Evolutionary conservation across 2,329 filamentous ascomycete genomes (phyloP), one percentile per base, ranked within the genome.

Genomic region (Aspergillus versicolor): DNA sequence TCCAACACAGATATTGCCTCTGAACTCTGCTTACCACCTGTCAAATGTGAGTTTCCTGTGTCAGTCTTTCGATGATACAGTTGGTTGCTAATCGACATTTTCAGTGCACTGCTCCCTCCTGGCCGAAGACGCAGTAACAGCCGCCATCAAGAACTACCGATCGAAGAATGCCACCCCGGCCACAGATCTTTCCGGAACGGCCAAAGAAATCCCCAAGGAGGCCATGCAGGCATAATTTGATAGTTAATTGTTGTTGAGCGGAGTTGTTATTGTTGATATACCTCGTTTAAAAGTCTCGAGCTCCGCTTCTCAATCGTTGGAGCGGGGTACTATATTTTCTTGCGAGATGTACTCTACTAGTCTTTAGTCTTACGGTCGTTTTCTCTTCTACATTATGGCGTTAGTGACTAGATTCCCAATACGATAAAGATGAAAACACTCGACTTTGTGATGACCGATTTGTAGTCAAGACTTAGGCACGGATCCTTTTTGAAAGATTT

Each of bases 1-100:
- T 89, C 91, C 80, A 99, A 99, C 79, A 96, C 93, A 3, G 92
- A 99, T 78, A 99, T 99, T 72, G 94, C 94, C 38, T 95, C 96
- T 82, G 95, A 99, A 79, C 82, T 97, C 56, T 94, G 91, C 89
- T 90, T 58, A 88, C 91, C 91, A 37, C 91, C 91, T 60, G 91
- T 96, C 50, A 96, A 95, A 80, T 77, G 90, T 92, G 79, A 77
- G 88, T 85, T 19, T 40, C 44, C 19, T 42, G 46, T 27, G 3
- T 5, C n/a, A 47, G 54, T 41, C 21, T 9, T 8, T 15, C 4
- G 22, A 13, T 50, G 30, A 44, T 6, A 3, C 41, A 54, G 53
- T 30, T 30, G 3, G 27, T 30, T 30, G 56, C 63, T 44, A 66
- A 60, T 7, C 12, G 41, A 13, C 50, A 32, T 21, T 38, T 9